Conservation (phyloP, 2,329 filamentous ascomycete genomes). For the Diaporthe velutina region DNA sequence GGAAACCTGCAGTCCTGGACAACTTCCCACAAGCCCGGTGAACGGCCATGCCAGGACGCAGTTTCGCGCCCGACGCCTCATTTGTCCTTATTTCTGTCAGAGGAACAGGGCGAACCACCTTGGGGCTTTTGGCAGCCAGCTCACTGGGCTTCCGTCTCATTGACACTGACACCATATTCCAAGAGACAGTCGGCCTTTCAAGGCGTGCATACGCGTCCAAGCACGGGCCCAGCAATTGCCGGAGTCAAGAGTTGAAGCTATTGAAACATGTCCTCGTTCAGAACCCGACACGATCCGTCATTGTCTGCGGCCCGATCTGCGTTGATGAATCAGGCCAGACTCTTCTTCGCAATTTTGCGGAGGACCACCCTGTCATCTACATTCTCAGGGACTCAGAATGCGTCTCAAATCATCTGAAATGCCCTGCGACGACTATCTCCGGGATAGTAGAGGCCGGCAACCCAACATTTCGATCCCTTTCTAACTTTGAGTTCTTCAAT, state of each 20-base stretch:
- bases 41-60: conserved; percentile 15
- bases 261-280: conserved; percentile 53
- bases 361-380: conserved; percentile 71
- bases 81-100: conserved; percentile 1
- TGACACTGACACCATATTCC: conserved; percentile 70
- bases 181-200: conserved; percentile 66
- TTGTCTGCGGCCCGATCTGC: conserved; percentile 66
- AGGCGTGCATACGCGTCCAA: conserved; percentile 66
- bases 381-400: conserved; percentile 50
- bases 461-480: neutral
- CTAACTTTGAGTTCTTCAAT: conserved; percentile 13
- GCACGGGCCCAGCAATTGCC: conserved; percentile 46
- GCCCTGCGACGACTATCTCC: neutral
- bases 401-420: neutral
- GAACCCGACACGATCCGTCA: conserved; percentile 67
- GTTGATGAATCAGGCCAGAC: conserved; percentile 67
- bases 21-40: neutral
- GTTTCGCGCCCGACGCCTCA: conserved; percentile 13
- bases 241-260: neutral
- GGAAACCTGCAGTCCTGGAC: neutral
- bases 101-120: conserved; percentile 15
- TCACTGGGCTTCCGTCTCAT: conserved; percentile 65
- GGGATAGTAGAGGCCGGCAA: neutral
- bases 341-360: conserved; percentile 65
- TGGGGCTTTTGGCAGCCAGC: conserved; percentile 20